These are phyloP conservation scores for Blastomyces silverae DNA, from an alignment of 2,329 filamentous ascomycete genomes.

Conservation along the genomic window DNA sequence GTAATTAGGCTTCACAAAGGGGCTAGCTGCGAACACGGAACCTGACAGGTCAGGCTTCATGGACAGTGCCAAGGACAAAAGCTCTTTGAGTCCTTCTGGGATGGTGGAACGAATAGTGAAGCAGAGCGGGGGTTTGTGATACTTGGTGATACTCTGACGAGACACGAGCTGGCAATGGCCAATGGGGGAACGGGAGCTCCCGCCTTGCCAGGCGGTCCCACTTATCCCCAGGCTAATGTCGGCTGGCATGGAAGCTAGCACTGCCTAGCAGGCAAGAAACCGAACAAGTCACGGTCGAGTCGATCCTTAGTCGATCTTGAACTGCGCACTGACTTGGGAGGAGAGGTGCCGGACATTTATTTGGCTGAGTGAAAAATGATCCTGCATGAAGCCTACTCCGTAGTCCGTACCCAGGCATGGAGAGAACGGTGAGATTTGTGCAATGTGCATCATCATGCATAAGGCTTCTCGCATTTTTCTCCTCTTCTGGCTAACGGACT, in stretches of 20 bases:
- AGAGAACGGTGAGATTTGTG: background rate
- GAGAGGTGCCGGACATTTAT: background rate
- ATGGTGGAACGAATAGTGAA: constrained; percentile 15
- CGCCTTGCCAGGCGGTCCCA: background rate
- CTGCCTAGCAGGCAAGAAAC: background rate
- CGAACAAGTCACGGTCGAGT: background rate
- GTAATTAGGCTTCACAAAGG: background rate
- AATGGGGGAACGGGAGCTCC: background rate
- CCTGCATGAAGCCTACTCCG: background rate
- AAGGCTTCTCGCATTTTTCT: background rate
- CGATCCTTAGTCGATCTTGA: background rate
- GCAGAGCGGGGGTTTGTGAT: constrained; percentile 12
- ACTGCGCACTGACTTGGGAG: background rate
- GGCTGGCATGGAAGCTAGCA: background rate
- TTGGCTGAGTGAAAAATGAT: background rate
- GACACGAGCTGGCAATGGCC: background rate
- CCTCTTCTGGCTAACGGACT: background rate
- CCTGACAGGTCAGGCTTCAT: constrained; percentile 3
- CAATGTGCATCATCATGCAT: constrained; percentile 6
- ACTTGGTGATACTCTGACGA: constrained; percentile 5
- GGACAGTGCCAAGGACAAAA: background rate
- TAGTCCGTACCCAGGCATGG: no score
- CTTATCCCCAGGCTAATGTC: background rate
- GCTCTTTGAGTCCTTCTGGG: constrained; percentile 5
- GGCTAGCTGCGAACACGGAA: background rate